A percentile compares a stretch with the other conserved stretches of the same genome.
These are phyloP conservation scores for Kuraishia ogatae DNA, from an alignment of 805 yeast species.

Conservation along the genomic window DNA sequence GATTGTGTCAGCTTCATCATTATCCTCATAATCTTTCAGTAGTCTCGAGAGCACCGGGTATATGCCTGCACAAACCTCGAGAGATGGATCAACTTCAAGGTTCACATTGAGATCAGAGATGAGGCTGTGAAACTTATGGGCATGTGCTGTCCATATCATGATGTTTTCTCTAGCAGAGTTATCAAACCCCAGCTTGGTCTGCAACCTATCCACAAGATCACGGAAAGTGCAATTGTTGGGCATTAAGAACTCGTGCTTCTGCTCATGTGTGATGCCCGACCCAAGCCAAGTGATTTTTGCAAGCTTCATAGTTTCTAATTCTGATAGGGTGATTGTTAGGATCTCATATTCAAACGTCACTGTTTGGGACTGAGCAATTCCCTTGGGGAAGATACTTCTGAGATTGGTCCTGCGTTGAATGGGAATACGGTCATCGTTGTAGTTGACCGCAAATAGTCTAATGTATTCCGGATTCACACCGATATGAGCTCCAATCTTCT, in stretches of 20 bases:
- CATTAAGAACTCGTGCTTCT: constrained; percentile 59
- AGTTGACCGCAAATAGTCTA: constrained; percentile 54
- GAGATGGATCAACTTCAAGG: constrained; percentile 26
- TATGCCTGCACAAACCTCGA: constrained; percentile 36
- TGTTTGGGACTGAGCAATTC: constrained; percentile 34
- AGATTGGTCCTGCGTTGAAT: constrained; percentile 27
- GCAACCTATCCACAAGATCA: constrained; percentile 47
- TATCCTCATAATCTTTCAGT: constrained; percentile 8
- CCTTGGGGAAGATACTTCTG: constrained; percentile 26
- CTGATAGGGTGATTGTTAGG: constrained; percentile 63
- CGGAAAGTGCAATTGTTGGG: constrained; percentile 49
- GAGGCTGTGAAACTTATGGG: constrained; percentile 20
- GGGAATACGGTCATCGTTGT: constrained; percentile 49
- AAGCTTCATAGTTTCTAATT: constrained; percentile 67
- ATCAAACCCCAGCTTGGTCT: constrained; percentile 43
- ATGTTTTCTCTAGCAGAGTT: constrained; percentile 36
- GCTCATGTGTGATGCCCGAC: constrained; percentile 62
- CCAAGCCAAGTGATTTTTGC: constrained; percentile 67
- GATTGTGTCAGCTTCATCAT: neutral
- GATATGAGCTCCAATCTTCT: constrained; percentile 46
- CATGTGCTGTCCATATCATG: constrained; percentile 48
- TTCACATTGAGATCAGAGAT: constrained; percentile 27
- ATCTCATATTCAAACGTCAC: constrained; percentile 61
- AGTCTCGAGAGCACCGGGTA: constrained; percentile 31
- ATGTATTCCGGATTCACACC: constrained; percentile 50